These are phyloP conservation scores for Camellia granthamiana DNA, from an alignment of 148 eudicot genomes.

Conservation along the genomic window DNA sequence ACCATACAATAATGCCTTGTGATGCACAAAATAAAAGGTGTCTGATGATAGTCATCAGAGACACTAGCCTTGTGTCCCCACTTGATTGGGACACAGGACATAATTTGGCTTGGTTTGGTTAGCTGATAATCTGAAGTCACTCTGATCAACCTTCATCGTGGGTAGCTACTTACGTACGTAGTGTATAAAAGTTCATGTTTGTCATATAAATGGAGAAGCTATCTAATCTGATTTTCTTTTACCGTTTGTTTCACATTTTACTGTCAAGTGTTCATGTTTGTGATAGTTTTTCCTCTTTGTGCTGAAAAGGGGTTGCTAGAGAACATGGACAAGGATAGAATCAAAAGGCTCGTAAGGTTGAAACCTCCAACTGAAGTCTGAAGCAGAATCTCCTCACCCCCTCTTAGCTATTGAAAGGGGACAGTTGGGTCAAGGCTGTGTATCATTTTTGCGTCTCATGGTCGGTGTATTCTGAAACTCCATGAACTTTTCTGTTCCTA, in stretches of 20 bases:
- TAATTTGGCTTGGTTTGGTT: not conserved
- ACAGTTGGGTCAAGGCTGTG: not conserved
- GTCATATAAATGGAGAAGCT: not conserved
- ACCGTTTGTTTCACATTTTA: not conserved
- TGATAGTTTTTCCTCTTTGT: not conserved
- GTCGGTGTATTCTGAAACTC: not conserved
- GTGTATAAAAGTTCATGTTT: not conserved
- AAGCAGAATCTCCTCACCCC: constrained; percentile 18
- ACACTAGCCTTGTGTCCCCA: not conserved
- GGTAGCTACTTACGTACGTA: too few species aligned
- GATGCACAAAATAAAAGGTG: not conserved
- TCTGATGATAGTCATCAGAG: not conserved
- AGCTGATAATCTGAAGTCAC: not conserved
- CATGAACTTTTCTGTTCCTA: not conserved
- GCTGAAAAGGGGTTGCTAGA: constrained; percentile 77
- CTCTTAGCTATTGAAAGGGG: constrained; percentile 11
- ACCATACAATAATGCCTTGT: not conserved
- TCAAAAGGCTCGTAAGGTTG: constrained; percentile 87
- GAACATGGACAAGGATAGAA: constrained; percentile 91
- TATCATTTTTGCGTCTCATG: not conserved
- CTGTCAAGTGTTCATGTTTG: constrained; percentile 1
- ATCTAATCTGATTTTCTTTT: not conserved
- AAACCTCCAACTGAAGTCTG: constrained; percentile 91
- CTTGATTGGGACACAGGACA: too few species aligned
- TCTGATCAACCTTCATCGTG: not conserved